A percentile compares a stretch with the other conserved stretches of the same genome.
Conservation (phyloP, 202 grass and related monocot genomes). For the Alloteropsis angusta region DNA sequence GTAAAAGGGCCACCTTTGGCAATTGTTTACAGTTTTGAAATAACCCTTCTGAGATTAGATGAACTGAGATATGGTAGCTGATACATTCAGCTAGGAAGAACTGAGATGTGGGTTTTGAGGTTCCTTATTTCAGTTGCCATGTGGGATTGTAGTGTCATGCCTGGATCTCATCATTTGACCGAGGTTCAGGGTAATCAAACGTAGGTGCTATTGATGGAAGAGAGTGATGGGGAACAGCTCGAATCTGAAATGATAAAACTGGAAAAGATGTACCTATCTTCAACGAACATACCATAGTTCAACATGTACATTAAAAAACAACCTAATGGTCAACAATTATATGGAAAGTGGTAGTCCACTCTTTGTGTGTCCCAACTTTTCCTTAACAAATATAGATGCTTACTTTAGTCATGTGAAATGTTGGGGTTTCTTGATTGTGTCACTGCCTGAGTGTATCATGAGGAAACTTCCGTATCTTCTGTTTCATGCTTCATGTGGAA, state of each 20-base stretch:
- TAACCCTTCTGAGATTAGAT: not conserved
- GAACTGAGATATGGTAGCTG: not conserved
- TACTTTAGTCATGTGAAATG: slow-evolving; percentile 10
- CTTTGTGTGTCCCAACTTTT: slow-evolving; percentile 20
- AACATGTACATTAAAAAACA: not conserved
- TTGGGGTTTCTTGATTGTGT: slow-evolving; percentile 15
- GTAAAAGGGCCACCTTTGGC: slow-evolving; percentile 6
- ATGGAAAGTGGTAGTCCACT: slow-evolving; percentile 27
- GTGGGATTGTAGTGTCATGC: not conserved
- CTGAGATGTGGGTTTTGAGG: not conserved
- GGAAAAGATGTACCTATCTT: slow-evolving; percentile 15
- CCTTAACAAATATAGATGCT: slow-evolving; percentile 24
- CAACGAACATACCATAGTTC: slow-evolving; percentile 18
- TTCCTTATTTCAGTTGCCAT: slow-evolving; percentile 11
- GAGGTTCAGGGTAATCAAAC: not conserved
- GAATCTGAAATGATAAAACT: slow-evolving; percentile 26
- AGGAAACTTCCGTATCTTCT: slow-evolving; percentile 17
- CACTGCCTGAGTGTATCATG: not conserved
- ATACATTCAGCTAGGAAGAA: not conserved
- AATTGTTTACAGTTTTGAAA: not conserved
- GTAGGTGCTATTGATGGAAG: slow-evolving; percentile 6
- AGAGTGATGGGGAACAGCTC: not conserved
- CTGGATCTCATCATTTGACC: slow-evolving; percentile 16
- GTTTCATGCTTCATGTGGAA: slow-evolving; percentile 6
- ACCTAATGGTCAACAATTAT: slow-evolving; percentile 21